Evolutionary conservation across 169 alveolate genomes (phyloP).

Genomic region (Plasmodium gonderi): DNA sequence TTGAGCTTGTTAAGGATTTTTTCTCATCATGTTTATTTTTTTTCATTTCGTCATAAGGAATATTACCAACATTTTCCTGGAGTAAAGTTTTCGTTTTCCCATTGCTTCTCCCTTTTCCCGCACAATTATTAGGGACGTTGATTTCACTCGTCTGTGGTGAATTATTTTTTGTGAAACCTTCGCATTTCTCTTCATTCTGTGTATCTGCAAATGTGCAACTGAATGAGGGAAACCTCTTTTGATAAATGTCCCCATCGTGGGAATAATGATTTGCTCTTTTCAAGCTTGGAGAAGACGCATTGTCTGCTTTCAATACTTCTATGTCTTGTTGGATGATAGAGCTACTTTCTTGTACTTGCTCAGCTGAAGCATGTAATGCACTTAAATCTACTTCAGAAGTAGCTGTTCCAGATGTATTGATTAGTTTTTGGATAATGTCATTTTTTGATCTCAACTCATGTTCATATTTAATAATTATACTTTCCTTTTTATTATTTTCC

Average conservation of each 20-base stretch:
- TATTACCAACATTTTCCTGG: background rate
- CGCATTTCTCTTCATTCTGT: background rate
- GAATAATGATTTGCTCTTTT: background rate
- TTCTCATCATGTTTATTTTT: background rate
- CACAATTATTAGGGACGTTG: background rate
- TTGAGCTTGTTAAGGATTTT: background rate
- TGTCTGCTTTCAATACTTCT: background rate
- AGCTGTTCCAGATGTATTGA: background rate
- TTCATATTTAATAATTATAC: constrained; percentile 40
- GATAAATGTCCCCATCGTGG: background rate
- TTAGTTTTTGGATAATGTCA: constrained; percentile 35
- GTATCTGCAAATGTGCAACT: background rate
- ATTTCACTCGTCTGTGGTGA: background rate
- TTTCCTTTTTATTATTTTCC: constrained; percentile 15
- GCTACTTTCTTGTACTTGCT: background rate
- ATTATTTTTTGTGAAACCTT: background rate
- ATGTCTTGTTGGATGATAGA: background rate
- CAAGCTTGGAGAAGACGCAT: background rate
- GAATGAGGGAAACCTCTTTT: background rate
- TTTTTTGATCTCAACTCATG: constrained; percentile 50
- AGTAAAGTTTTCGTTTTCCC: background rate
- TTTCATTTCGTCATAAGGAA: background rate
- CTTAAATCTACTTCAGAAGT: background rate
- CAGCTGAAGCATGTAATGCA: background rate
- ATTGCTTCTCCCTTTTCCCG: background rate